phyloP scores from a whole-genome alignment of 306 rosid genomes.

The Comarum palustre region DNA sequence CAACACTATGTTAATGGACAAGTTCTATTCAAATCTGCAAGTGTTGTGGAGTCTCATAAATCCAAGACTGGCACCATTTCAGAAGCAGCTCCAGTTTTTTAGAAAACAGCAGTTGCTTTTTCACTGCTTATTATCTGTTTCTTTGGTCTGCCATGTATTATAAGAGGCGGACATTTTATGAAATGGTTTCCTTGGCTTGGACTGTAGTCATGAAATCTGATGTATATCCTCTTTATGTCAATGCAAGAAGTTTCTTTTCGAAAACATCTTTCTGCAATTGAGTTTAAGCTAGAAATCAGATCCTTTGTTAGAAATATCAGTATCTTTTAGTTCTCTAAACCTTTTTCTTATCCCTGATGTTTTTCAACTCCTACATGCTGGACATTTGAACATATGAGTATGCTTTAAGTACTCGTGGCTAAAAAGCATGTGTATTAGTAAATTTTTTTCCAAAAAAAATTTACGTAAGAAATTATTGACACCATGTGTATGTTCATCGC shows the following conservation, averaged over 20 bases:
- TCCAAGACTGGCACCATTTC: conserved; percentile 27
- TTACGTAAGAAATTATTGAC: background rate
- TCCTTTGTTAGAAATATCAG: background rate
- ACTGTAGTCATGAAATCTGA: background rate
- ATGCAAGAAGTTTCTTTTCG: conserved; percentile 10
- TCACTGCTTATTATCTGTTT: background rate
- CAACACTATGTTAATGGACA: conserved; percentile 58
- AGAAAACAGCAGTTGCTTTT: conserved; percentile 15
- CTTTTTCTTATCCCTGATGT: background rate
- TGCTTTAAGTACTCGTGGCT: background rate
- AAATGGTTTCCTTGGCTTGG: background rate
- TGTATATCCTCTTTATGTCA: conserved; percentile 18
- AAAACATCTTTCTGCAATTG: background rate
- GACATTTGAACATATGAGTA: background rate
- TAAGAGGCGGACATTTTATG: too few relatives aligned
- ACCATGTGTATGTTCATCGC: conserved; percentile 3
- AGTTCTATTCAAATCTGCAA: conserved; percentile 44
- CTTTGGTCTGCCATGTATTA: background rate
- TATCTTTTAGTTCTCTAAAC: background rate
- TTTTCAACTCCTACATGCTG: background rate
- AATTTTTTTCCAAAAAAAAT: background rate
- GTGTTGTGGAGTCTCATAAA: conserved; percentile 41
- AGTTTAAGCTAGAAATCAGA: background rate
- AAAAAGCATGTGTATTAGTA: background rate
- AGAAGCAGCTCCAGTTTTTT: conserved; percentile 36